Evolutionary conservation across 2,329 filamentous ascomycete genomes (phyloP).

Genomic region (Microsporum canis): DNA sequence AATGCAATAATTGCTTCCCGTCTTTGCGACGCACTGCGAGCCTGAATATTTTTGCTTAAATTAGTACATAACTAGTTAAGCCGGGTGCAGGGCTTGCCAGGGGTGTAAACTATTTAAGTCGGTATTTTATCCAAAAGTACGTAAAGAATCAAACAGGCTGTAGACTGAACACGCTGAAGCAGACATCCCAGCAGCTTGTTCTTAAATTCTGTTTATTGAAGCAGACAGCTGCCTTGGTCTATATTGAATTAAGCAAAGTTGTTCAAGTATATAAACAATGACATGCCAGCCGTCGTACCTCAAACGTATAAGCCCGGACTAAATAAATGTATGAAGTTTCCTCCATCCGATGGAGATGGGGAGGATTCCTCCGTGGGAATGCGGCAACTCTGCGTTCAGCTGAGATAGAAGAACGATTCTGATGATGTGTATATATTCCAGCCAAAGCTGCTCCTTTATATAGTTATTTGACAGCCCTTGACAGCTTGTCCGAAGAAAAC

Average conservation of each 20-base stretch:
- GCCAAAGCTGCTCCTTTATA: background rate
- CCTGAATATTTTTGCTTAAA: background rate
- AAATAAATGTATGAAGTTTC: background rate
- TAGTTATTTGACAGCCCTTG: too few species aligned
- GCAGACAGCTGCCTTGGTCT: too few species aligned
- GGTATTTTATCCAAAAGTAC: too few species aligned
- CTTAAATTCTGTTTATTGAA: too few species aligned
- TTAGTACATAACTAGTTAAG: background rate
- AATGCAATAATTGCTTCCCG: background rate
- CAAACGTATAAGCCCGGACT: too few species aligned
- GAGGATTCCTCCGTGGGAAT: background rate
- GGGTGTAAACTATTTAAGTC: background rate
- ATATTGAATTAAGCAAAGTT: too few species aligned
- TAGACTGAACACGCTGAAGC: too few species aligned
- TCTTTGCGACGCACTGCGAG: background rate
- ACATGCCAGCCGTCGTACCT: too few species aligned
- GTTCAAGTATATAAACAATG: too few species aligned
- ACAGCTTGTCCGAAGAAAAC: too few species aligned
- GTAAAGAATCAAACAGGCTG: too few species aligned
- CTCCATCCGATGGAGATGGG: background rate
- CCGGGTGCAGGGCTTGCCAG: background rate
- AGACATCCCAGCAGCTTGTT: too few species aligned
- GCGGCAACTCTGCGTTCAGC: background rate
- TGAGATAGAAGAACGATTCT: background rate
- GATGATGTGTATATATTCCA: background rate